Evolutionary conservation across 257 asterid genomes (phyloP).

Genomic region (Datura wrightii): DNA sequence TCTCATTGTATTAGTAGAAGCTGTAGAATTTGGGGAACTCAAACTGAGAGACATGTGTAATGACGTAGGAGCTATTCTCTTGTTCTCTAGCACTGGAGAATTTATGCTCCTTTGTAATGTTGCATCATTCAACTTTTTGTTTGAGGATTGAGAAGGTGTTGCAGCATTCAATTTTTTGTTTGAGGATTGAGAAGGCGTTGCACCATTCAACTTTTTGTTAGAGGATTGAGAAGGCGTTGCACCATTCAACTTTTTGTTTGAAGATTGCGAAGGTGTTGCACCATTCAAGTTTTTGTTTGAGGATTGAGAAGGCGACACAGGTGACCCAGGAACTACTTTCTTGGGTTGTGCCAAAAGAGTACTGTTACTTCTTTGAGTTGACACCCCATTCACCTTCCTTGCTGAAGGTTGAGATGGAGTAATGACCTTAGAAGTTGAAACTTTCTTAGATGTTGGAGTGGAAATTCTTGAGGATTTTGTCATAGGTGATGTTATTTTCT

Average conservation of each 20-base stretch:
- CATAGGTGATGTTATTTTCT: constrained; percentile 56
- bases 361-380: constrained; percentile 41
- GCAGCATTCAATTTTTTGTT: constrained; percentile 14
- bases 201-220: constrained; percentile 25
- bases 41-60: constrained; percentile 86
- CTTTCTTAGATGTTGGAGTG: constrained; percentile 45
- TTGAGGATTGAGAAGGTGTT: constrained; percentile 19
- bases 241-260: not conserved
- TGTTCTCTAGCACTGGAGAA: constrained; percentile 46
- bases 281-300: not conserved
- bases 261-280: not conserved
- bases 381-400: constrained; percentile 49
- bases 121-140: constrained; percentile 15
- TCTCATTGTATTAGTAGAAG: constrained; percentile 52
- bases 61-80: constrained; percentile 60
- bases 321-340: constrained; percentile 47
- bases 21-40: constrained; percentile 57
- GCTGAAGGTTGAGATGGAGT: constrained; percentile 47
- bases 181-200: constrained; percentile 28
- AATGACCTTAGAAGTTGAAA: constrained; percentile 17
- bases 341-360: constrained; percentile 44
- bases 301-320: constrained; percentile 6
- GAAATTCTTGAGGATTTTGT: constrained; percentile 51
- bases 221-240: constrained; percentile 14
- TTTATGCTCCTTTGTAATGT: constrained; percentile 47